Percentiles rank a stretch among this genome's conserved stretches.
Evolutionary conservation across 129 eudicot genomes (phyloP).

Genomic region (Flaveria linearis): DNA sequence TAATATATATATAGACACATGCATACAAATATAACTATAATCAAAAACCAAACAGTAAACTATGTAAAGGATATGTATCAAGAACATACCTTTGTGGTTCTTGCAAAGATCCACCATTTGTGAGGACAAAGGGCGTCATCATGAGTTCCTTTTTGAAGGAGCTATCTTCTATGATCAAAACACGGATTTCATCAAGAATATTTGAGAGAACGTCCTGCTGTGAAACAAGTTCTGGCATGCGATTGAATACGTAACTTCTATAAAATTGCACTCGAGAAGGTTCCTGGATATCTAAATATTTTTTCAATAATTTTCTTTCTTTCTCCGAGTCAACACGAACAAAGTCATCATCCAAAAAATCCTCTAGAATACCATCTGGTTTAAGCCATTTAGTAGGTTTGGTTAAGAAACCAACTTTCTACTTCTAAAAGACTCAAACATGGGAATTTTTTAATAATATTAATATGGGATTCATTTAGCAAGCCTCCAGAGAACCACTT

Average conservation of each 20-base stretch:
- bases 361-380: slow-evolving; percentile 73
- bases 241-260: slow-evolving; percentile 65
- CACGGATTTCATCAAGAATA: slow-evolving; percentile 62
- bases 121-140: slow-evolving; percentile 71
- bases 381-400: slow-evolving; percentile 76
- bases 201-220: slow-evolving; percentile 58
- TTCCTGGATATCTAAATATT: slow-evolving; percentile 59
- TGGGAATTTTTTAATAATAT: slow-evolving; percentile 73
- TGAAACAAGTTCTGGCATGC: slow-evolving; percentile 65
- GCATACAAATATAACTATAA: neutral
- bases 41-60: neutral
- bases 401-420: slow-evolving; percentile 70
- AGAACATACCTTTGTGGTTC: slow-evolving; percentile 75
- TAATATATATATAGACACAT: neutral
- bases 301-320: slow-evolving; percentile 66
- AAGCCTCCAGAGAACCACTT: slow-evolving; percentile 85
- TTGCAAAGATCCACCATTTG: slow-evolving; percentile 69
- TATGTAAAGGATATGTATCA: slow-evolving; percentile 10
- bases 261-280: slow-evolving; percentile 78
- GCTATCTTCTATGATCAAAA: slow-evolving; percentile 72
- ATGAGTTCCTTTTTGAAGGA: slow-evolving; percentile 63
- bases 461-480: slow-evolving; percentile 47
- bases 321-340: slow-evolving; percentile 83
- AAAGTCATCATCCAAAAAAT: slow-evolving; percentile 84
- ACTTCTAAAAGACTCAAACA: slow-evolving; percentile 84